These are phyloP conservation scores for Cutaneotrichosporon dermatis DNA, from an alignment of 1,284 basidiomycete genomes.

Conservation along the genomic window DNA sequence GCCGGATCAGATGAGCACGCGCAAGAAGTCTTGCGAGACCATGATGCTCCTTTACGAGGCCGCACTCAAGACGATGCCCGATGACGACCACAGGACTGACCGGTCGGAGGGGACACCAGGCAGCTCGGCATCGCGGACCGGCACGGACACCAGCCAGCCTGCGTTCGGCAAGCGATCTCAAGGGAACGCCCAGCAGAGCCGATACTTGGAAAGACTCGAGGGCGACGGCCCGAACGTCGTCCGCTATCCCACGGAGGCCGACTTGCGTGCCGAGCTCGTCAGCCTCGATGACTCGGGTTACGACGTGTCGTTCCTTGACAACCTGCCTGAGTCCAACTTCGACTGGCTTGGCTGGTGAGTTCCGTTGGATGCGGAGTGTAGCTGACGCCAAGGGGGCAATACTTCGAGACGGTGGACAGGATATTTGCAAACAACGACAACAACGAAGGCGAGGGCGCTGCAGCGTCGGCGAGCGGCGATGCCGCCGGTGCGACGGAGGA, in stretches of 20 bases:
- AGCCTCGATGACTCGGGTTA: conserved; percentile 28
- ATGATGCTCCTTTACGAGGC: conserved; percentile 88
- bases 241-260: conserved; percentile 10
- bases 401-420: conserved; percentile 20
- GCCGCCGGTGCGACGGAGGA: too few relatives aligned
- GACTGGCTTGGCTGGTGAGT: conserved; percentile 59
- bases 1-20: conserved; percentile 80
- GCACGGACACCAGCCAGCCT: conserved; percentile 26
- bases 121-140: conserved; percentile 13
- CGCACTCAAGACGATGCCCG: conserved; percentile 62
- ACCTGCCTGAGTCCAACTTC: conserved; percentile 77
- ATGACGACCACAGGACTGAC: conserved; percentile 29
- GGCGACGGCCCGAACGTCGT: conserved; percentile 12
- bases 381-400: conserved; percentile 15
- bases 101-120: conserved; percentile 43
- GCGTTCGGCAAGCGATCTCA: conserved; percentile 1
- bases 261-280: conserved; percentile 5
- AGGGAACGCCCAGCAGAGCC: conserved; percentile 1
- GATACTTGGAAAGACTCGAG: conserved; percentile 5
- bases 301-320: conserved; percentile 69
- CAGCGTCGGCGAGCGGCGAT: too few relatives aligned
- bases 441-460: neutral
- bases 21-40: conserved; percentile 73
- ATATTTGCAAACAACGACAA: conserved; percentile 4
- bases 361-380: neutral